phyloP scores from a whole-genome alignment of 345 rosid genomes.

The Lepidium aucheri region DNA sequence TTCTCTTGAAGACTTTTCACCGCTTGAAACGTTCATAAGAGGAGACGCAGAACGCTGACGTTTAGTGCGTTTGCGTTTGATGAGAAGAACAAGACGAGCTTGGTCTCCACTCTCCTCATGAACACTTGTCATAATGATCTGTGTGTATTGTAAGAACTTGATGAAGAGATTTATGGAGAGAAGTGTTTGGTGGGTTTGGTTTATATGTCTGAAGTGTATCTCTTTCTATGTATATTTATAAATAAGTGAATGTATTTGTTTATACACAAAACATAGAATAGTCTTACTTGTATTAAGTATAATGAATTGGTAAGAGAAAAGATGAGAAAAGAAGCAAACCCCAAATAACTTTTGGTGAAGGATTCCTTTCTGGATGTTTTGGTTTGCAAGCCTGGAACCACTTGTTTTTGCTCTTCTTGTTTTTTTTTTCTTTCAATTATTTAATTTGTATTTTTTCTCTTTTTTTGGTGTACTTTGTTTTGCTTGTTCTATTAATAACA shows the following conservation, averaged over 20 bases:
- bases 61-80: conserved; percentile 73
- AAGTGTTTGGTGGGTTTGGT: conserved; percentile 26
- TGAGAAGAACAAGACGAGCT: conserved; percentile 25
- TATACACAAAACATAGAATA: conserved; percentile 18
- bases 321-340: conserved; percentile 32
- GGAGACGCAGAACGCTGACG: conserved; percentile 53
- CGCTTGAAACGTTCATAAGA: conserved; percentile 17
- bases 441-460: background rate
- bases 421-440: background rate
- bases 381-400: conserved; percentile 40
- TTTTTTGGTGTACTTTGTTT: conserved; percentile 9
- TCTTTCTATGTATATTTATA: background rate
- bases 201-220: conserved; percentile 13
- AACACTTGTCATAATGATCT: conserved; percentile 19
- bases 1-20: conserved; percentile 17
- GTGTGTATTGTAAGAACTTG: conserved; percentile 1
- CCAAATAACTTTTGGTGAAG: conserved; percentile 33
- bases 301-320: conserved; percentile 19
- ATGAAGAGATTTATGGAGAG: conserved; percentile 14
- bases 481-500: conserved; percentile 13
- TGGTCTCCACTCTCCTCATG: conserved; percentile 20
- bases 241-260: conserved; percentile 25
- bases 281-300: conserved; percentile 2
- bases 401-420: conserved; percentile 21
- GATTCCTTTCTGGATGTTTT: conserved; percentile 37